Evolutionary conservation across 2,329 filamentous ascomycete species (phyloP), one percentile per base, ranked within the genome.

Genomic region (Microsporum canis): DNA sequence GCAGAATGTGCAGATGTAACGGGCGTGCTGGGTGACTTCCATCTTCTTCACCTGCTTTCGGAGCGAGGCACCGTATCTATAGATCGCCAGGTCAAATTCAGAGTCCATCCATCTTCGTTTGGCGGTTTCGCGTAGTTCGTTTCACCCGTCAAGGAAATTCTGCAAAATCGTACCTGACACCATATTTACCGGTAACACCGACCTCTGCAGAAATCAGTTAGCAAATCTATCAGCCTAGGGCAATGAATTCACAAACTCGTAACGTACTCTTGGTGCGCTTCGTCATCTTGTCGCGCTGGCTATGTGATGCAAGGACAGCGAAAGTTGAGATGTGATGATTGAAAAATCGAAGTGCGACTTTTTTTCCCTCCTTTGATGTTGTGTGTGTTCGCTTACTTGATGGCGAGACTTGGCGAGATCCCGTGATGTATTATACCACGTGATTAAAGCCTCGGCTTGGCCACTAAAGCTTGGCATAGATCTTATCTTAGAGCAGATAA

Each of bases 41-140:
- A 96, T 96, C 89, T 96, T 96, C 90, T 97, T 97, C 77, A 94
- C 88, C 79, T 91, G 91, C 86, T 97, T 97, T 82, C 91, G 90
- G 81, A 97, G 90, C 75, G 94, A 97, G 78, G 94, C 92, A 91
- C 92, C 94, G 81, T 95, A 95, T 85, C 90, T 92, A 71, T 55
- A n/a, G 23, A 7, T 36, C 49, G n/a, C 33, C 49, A 55, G 1
- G 49, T 55, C 29, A 55, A 55, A 10, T 53, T 23, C 31, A n/a
- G 31, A 14, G 5, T 17, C 39, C n/a, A 14, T 23, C 31, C 49
- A 36, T 36, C 49, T 31, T 23, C 31, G 14, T 36, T 17, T 31
- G 31, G 33, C 5, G 10, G 49, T 14, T 43, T 43, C 56, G 23
- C 36, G 36, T 14, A 12, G 36, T 43, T 27, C 29, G 14, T 12